Base-by-base conservation (phyloP, 2,329 filamentous ascomycete genomes). In the Hansfordia pulvinata region DNA sequence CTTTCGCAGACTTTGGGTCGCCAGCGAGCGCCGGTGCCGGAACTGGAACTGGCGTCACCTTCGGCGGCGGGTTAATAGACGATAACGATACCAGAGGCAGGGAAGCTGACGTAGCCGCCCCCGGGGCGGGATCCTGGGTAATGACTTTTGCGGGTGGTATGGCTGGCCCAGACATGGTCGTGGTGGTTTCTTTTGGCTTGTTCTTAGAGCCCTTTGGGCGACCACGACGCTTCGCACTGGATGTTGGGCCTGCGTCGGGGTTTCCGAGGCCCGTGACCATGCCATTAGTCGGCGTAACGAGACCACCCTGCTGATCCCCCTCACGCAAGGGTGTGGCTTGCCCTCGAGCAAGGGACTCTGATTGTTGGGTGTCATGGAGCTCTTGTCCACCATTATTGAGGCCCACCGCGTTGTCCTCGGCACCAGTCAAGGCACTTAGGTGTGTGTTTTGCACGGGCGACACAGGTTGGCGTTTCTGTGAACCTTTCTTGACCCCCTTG, bases 201-300 rank as follows among this genome's bases (percentile, higher is more conserved):
- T 66, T 68, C 31, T 60, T 64, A 2, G 63, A 67, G 1, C 64
- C 64, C 31, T 65, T 66, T 0, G 64, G 64, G 17, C 64, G 53
- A 5, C 64, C 59, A 29, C 58, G 49, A 25, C 50, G 58, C 39
- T 52, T 61, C 1, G 40, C 33, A 21, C 35, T 43, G 3, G 42
- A 43, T 10, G 32, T 35, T 18, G 49, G 30, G 7, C 30, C 36
- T 12, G 36, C 40, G 11, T 25, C 11, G 2, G 29, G 35, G 17
- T 44, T 36, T 19, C 48, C 48, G 17, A 49, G 45, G 12, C 45
- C 47, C 20, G 41, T 44, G 25, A 49, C n/a, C n/a, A n/a, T n/a
- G n/a, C n/a, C n/a, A n/a, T n/a, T n/a, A n/a, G n/a, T n/a, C n/a
- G n/a, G n/a, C n/a, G n/a, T n/a, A n/a, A n/a, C n/a, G n/a, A n/a